phyloP scores from a whole-genome alignment of 1,284 basidiomycete species.

The Ustilago tritici region DNA sequence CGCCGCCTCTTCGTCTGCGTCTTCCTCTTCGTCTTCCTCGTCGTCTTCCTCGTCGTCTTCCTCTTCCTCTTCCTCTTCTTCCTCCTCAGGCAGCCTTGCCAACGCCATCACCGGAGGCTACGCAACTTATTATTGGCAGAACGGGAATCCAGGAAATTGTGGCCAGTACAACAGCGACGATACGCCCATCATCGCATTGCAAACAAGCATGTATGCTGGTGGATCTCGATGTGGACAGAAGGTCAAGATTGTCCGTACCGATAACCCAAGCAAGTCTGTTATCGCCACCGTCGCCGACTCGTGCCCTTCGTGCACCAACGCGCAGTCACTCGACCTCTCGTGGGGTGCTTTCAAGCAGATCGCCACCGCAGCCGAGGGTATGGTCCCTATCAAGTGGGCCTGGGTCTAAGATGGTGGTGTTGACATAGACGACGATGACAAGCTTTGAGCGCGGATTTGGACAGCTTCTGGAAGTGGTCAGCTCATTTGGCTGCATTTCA shows the following conservation, averaged over 20 bases:
- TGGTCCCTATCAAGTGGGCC: constrained; percentile 71
- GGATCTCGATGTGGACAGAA: constrained; percentile 78
- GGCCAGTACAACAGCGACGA: constrained; percentile 60
- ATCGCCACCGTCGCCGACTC: constrained; percentile 71
- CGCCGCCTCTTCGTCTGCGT: constrained; percentile 14
- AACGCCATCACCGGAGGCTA: constrained; percentile 47
- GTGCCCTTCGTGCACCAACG: constrained; percentile 73
- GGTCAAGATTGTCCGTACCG: constrained; percentile 74
- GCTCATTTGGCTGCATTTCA: background rate
- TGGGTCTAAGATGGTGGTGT: constrained; percentile 28
- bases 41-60: constrained; percentile 23
- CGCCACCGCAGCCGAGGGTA: constrained; percentile 74
- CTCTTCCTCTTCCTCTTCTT: background rate
- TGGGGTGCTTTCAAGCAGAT: constrained; percentile 78
- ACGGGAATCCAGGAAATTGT: constrained; percentile 65
- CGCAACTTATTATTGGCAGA: constrained; percentile 64
- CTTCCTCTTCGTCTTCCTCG: constrained; percentile 13
- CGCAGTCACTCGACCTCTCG: constrained; percentile 83
- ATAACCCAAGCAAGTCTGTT: constrained; percentile 72
- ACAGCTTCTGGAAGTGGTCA: background rate
- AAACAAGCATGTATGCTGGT: constrained; percentile 55
- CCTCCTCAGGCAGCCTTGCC: constrained; percentile 21
- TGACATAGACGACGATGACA: background rate
- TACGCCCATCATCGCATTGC: constrained; percentile 49
- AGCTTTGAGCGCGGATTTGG: background rate